A percentile compares a stretch with the other conserved stretches of the same genome.
Evolutionary conservation across 2,329 filamentous ascomycete genomes (phyloP).

Genomic region (Calonectria hawksworthii): DNA sequence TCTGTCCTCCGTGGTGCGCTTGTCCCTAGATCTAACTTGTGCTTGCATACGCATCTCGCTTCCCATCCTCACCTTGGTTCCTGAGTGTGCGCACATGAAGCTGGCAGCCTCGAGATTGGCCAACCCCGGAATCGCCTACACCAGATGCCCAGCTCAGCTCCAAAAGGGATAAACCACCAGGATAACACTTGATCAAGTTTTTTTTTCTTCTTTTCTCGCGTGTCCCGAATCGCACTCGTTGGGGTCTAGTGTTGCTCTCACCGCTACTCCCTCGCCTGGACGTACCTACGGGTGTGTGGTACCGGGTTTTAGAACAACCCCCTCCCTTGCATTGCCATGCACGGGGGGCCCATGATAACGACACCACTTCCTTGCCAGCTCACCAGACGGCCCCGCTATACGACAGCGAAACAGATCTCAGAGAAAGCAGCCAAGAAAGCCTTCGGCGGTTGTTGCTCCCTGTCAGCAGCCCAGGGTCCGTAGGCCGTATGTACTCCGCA

Average conservation of each 20-base stretch:
- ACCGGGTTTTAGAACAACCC: constrained; percentile 40
- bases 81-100: constrained; percentile 13
- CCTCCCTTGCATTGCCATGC: constrained; percentile 38
- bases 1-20: constrained; percentile 38
- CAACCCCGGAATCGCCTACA: neutral
- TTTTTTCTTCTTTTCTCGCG: constrained; percentile 23
- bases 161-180: constrained; percentile 21
- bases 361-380: constrained; percentile 46
- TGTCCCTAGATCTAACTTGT: constrained; percentile 44
- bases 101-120: constrained; percentile 1
- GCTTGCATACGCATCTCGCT: constrained; percentile 45
- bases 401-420: constrained; percentile 45
- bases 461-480: constrained; percentile 38
- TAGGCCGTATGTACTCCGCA: constrained; percentile 44
- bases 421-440: constrained; percentile 41
- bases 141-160: constrained; percentile 21
- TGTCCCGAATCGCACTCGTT: constrained; percentile 41
- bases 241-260: constrained; percentile 45
- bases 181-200: constrained; percentile 22
- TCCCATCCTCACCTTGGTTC: constrained; percentile 31
- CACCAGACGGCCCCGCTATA: constrained; percentile 41
- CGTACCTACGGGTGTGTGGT: constrained; percentile 41
- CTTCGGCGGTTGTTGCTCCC: constrained; percentile 40
- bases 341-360: constrained; percentile 45
- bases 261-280: constrained; percentile 42